A percentile compares a stretch with the other conserved stretches of the same genome.
Conservation (phyloP, 2,329 filamentous ascomycete genomes). For the Harringtonia aguacate region DNA sequence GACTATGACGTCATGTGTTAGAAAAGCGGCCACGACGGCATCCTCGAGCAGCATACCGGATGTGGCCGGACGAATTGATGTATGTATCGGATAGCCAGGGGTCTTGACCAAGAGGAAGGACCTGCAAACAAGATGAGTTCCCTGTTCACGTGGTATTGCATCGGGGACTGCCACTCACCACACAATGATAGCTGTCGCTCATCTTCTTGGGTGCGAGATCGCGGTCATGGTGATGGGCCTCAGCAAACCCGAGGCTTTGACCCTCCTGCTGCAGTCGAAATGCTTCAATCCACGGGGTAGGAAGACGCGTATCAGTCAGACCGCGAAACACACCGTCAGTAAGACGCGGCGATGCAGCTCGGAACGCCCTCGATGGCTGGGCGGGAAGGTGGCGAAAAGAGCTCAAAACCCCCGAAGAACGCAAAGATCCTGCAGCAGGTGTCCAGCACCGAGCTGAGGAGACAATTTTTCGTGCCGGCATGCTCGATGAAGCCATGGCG, state of each 20-base stretch:
- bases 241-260: conserved; percentile 15
- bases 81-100: conserved; percentile 71
- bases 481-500: no score
- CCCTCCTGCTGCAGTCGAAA: conserved; percentile 42
- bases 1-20: conserved; percentile 23
- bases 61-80: conserved; percentile 64
- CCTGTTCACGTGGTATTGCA: no score
- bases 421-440: no score
- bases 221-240: conserved; percentile 27
- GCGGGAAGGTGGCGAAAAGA: no score
- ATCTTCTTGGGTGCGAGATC: conserved; percentile 57
- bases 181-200: conserved; percentile 59
- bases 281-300: conserved; percentile 59
- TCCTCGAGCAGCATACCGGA: conserved; percentile 43
- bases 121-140: conserved; percentile 3
- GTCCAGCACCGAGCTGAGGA: no score
- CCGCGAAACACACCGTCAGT: conserved; percentile 28
- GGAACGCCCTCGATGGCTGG: no score
- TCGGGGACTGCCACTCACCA: conserved; percentile 28
- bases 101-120: conserved; percentile 58
- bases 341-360: conserved; percentile 2
- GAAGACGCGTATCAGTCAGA: conserved; percentile 21
- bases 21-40: background rate
- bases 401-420: no score
- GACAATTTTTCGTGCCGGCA: no score